phyloP scores from a whole-genome alignment of 139 green algal genomes.

The Coelastrella sp. region DNA sequence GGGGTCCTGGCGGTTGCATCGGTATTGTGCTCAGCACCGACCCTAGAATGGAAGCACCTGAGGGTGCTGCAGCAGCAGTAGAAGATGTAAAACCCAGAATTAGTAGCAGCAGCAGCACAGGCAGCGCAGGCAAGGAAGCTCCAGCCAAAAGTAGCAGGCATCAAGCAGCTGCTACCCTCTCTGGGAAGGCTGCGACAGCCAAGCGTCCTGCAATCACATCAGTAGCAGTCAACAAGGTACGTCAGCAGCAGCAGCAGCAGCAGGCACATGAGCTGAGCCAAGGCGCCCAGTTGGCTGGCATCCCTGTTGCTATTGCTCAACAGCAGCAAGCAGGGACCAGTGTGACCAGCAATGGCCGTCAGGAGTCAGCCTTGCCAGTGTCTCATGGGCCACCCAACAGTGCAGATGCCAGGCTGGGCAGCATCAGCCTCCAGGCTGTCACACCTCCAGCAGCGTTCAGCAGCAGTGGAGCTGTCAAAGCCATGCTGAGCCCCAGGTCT shows the following conservation, averaged over 20 bases:
- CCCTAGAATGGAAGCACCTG: neutral
- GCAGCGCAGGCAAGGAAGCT: neutral
- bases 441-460: neutral
- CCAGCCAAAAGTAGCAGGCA: neutral
- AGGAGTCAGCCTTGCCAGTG: too few relatives aligned
- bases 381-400: neutral
- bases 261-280: too few relatives aligned
- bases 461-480: neutral
- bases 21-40: neutral
- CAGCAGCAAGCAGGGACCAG: slow-evolving; percentile 28
- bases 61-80: neutral
- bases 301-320: neutral
- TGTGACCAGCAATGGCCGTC: neutral
- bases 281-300: too few relatives aligned
- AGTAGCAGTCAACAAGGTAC: slow-evolving; percentile 16
- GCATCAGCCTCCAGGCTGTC: neutral
- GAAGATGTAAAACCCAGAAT: neutral
- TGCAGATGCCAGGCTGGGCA: neutral
- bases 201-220: neutral
- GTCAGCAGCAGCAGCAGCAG: slow-evolving; percentile 32
- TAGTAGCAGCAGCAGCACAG: neutral
- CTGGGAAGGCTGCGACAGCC: too few relatives aligned
- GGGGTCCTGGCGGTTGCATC: neutral
- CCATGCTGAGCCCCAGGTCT: neutral
- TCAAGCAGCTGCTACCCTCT: neutral